phyloP scores from a whole-genome alignment of 2,329 filamentous ascomycete genomes.

The Grosmannia huntii region DNA sequence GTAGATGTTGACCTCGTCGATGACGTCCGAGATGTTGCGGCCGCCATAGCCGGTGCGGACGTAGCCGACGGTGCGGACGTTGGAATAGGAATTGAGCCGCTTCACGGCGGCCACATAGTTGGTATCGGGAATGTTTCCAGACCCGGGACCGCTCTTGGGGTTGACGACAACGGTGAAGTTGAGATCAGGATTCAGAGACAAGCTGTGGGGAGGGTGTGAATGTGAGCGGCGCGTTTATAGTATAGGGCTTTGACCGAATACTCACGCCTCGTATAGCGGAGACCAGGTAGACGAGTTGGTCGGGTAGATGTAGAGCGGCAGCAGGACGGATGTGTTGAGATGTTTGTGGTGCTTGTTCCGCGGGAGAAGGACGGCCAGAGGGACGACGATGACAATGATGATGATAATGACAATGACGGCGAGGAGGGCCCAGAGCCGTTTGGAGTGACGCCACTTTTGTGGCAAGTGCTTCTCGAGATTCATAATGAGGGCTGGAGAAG shows the following conservation, averaged over 20 bases:
- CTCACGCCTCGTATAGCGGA: conserved; percentile 6
- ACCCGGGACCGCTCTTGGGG: conserved; percentile 8
- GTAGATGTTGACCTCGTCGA: conserved; percentile 3
- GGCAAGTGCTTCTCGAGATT: conserved; percentile 3
- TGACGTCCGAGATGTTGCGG: conserved; percentile 2
- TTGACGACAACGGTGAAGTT: conserved; percentile 10
- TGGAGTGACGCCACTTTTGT: background rate
- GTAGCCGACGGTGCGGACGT: conserved; percentile 4
- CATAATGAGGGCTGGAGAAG: background rate
- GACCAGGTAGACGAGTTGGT: conserved; percentile 4
- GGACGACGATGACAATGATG: conserved; percentile 6
- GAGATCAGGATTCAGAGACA: background rate
- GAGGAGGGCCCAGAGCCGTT: background rate
- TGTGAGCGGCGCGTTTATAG: background rate
- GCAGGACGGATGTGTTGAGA: background rate
- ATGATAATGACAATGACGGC: background rate
- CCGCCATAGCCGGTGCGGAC: conserved; percentile 4
- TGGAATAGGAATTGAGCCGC: background rate
- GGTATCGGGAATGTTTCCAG: background rate
- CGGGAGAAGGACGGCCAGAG: background rate
- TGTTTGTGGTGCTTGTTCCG: background rate
- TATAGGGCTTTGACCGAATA: background rate
- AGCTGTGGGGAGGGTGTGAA: background rate
- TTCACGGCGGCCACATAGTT: background rate
- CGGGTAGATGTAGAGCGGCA: conserved; percentile 10